phyloP scores from a whole-genome alignment of 345 rosid genomes.

The Geranium rotundifolium region DNA sequence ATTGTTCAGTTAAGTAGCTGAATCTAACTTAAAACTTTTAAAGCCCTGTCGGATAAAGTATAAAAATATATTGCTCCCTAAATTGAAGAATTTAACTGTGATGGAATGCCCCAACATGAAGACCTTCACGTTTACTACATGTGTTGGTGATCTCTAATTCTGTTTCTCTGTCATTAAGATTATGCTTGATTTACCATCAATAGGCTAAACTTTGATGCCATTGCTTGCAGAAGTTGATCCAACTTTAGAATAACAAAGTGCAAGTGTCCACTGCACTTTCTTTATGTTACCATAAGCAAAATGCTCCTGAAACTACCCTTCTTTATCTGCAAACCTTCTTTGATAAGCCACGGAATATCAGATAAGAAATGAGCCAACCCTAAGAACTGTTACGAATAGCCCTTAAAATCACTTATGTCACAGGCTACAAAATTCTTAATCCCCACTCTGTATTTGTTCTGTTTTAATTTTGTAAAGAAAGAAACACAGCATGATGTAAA shows the following conservation, averaged over 20 bases:
- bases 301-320: not conserved
- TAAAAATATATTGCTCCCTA: no score
- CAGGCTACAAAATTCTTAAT: no score
- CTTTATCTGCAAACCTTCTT: not conserved
- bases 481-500: no score
- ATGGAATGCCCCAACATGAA: no score
- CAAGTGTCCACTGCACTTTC: not conserved
- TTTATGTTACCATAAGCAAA: not conserved
- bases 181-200: not conserved
- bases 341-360: not conserved
- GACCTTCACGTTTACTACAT: slow-evolving; percentile 2
- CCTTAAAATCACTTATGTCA: not conserved
- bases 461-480: no score
- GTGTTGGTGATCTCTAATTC: slow-evolving; percentile 10
- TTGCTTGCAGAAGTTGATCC: not conserved
- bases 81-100: no score
- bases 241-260: not conserved
- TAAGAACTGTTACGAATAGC: not conserved
- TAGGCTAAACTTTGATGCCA: not conserved
- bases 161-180: not conserved
- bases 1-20: no score
- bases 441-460: no score
- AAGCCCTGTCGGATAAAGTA: no score
- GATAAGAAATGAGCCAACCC: not conserved
- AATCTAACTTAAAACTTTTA: no score